Evolutionary conservation across 768 basidiomycete genomes (phyloP).

Genomic region (Podaxis sp.): DNA sequence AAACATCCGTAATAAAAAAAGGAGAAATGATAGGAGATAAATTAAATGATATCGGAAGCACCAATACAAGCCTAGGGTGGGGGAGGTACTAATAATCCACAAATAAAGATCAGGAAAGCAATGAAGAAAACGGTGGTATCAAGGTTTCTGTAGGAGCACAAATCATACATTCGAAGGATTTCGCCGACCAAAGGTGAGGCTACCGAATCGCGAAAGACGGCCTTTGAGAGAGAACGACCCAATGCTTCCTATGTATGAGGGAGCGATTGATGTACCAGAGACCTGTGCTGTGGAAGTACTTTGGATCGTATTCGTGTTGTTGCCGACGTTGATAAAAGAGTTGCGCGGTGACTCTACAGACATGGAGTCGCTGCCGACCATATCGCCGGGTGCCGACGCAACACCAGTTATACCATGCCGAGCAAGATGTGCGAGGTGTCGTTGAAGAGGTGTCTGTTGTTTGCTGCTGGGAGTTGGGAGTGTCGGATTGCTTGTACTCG

Average conservation of each 20-base stretch:
- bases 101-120: neutral
- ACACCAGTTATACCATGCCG: conserved; percentile 84
- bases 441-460: conserved; percentile 75
- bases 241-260: conserved; percentile 63
- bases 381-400: conserved; percentile 72
- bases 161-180: conserved; percentile 20
- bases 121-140: conserved; percentile 6
- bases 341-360: conserved; percentile 70
- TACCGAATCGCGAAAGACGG: conserved; percentile 76
- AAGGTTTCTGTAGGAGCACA: conserved; percentile 8
- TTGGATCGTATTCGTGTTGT: conserved; percentile 35
- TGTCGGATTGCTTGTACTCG: conserved; percentile 28
- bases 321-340: conserved; percentile 74
- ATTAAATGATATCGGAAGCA: neutral
- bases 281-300: conserved; percentile 36
- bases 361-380: conserved; percentile 54
- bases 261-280: conserved; percentile 59
- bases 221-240: conserved; percentile 65
- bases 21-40: conserved; percentile 1
- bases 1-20: neutral
- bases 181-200: conserved; percentile 65
- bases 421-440: conserved; percentile 78
- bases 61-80: neutral
- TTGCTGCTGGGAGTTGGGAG: conserved; percentile 27
- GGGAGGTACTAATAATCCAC: neutral